Evolutionary conservation across 306 rosid species (phyloP), one percentile per base, ranked within the genome.

Genomic region (Casuarina cunninghamiana): DNA sequence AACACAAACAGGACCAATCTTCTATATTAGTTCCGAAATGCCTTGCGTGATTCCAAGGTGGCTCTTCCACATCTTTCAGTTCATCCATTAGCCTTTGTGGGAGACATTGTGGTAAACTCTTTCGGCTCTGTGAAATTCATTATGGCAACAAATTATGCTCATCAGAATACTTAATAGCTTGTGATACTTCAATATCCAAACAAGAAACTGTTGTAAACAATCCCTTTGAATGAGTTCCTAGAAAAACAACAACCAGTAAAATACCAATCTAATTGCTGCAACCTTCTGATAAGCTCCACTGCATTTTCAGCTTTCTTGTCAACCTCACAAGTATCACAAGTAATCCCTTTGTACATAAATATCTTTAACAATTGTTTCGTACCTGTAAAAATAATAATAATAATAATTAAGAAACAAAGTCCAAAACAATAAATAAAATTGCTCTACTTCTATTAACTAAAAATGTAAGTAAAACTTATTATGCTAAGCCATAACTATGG

Each of bases 121-220:
- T 62, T 46, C 10, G 21, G 75, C 46, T 75, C 15, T 63, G 71
- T 35, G n/a, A n/a, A n/a, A 75, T 48, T 42, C 7, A 57, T 50
- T 57, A 55, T 7, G 4, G 50, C 3, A 8, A 4, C 57, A 26
- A 73, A 5, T 74, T 53, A 55, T 49, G 38, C 38, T 73, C 73
- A 6, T 6, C 70, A 80, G 15, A 32, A 61, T 58, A 67, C 78
- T 38, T 53, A 26, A 55, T 13, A 16, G 73, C 61, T 43, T 50
- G 53, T 19, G 58, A 69, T 73, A 46, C 62, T 75, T 35, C 61
- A 19, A 43, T 58, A 51, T 54, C 71, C 68, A 80, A 78, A 81
- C 76, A 60, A 7, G 43, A 39, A 57, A 60, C 21, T 32, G 60
- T 26, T 48, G 39, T 49, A 62, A 42, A 6, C 39, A 21, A 58